Evolutionary conservation across 2,329 filamentous ascomycete genomes (phyloP), one percentile per base, ranked within the genome.

Genomic region (Blastomyces emzantsi): DNA sequence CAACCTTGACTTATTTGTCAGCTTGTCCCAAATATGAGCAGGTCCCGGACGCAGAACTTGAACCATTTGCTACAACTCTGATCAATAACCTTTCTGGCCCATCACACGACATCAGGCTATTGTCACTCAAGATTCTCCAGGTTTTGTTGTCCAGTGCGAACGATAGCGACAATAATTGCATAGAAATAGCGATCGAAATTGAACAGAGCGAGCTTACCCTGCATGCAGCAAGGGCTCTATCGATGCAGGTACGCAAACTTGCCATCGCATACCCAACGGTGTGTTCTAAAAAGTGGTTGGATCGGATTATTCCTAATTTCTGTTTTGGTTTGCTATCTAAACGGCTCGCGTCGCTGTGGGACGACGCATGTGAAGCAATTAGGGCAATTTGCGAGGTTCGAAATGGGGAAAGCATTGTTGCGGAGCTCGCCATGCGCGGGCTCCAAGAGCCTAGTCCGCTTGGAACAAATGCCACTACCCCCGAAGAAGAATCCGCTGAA

Each of bases 321-420:
- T 87, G 91, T 69, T 96, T 97, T 69, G 94, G 94, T 59, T 83
- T 97, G 75, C 82, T 97, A 65, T 94, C 92, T 0, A 86, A 96
- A 59, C 90, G 89, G 68, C 81, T 97, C 67, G 85, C 92, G 0
- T 91, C 91, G 45, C 81, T 95, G 6, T 97, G 93, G 90, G 90
- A 96, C 65, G 90, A 96, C 70, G 85, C 90, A 0, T 85, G 88
- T 60, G 83, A 86, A 62, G 86, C 90, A 0, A 77, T 99, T 70
- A 89, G 90, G 70, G 82, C 87, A 61, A 86, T 99, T 62, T 84
- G 87, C 25, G 83, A 90, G 68, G 83, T 82, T 28, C 87, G 88
- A 67, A 76, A 79, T 49, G 91, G 90, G 28, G 92, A 97, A 72
- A 86, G 88, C 41, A 79, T 83, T 22, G 82, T 97, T 47, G 85